phyloP scores from a whole-genome alignment of 1,139 yeast species.

The Scheffersomyces segobiensis region DNA sequence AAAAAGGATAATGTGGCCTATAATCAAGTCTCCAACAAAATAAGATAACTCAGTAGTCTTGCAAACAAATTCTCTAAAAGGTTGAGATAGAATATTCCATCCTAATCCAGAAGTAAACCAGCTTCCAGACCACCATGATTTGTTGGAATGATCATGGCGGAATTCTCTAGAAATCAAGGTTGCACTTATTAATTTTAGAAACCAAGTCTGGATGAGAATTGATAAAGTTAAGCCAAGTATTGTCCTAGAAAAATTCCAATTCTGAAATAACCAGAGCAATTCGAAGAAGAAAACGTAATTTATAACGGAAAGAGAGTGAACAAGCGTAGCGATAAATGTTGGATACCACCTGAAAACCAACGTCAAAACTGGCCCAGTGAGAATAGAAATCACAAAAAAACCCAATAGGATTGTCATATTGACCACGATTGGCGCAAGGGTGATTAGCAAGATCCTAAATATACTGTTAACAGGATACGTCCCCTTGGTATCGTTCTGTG shows the following conservation, averaged over 20 bases:
- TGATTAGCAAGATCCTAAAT: conserved; percentile 40
- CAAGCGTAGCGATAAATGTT: conserved; percentile 42
- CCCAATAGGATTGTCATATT: conserved; percentile 40
- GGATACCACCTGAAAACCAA: conserved; percentile 40
- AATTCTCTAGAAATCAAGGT: conserved; percentile 50
- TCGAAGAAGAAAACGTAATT: conserved; percentile 49
- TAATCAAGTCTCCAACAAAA: conserved; percentile 52
- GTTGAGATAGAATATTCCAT: conserved; percentile 51
- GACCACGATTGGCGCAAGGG: conserved; percentile 48
- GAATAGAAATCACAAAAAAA: conserved; percentile 40
- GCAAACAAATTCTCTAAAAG: conserved; percentile 54
- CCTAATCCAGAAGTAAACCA: conserved; percentile 60
- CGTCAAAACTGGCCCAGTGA: conserved; percentile 48
- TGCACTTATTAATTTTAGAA: conserved; percentile 41
- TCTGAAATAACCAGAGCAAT: conserved; percentile 51
- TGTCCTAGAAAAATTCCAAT: conserved; percentile 51
- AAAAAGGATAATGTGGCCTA: conserved; percentile 54
- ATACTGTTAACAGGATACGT: conserved; percentile 32
- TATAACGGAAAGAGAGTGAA: conserved; percentile 43
- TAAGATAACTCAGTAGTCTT: conserved; percentile 55
- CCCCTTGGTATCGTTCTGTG: conserved; percentile 38
- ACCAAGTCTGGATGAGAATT: conserved; percentile 42
- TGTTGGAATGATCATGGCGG: conserved; percentile 49
- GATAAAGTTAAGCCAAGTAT: conserved; percentile 48
- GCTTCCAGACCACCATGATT: conserved; percentile 71